These are phyloP conservation scores for Candida anglica DNA, from an alignment of 805 yeast species.

Conservation along the genomic window DNA sequence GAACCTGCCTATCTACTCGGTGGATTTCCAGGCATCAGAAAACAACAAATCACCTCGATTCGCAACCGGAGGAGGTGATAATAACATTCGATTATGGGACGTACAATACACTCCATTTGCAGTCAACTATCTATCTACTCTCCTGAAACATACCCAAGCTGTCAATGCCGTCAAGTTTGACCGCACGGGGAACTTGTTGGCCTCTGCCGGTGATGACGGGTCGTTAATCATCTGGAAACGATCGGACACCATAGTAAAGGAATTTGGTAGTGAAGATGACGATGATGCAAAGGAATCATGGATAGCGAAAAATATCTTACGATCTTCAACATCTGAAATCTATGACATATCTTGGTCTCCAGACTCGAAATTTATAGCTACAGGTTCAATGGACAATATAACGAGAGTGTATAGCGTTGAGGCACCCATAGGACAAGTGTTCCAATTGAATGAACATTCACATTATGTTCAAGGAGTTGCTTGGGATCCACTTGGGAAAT, in stretches of 20 bases:
- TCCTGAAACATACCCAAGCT: conserved; percentile 88
- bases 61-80: conserved; percentile 94
- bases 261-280: conserved; percentile 55
- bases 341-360: conserved; percentile 96
- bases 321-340: conserved; percentile 68
- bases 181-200: conserved; percentile 64
- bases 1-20: conserved; percentile 68
- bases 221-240: conserved; percentile 75
- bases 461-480: conserved; percentile 95
- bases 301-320: conserved; percentile 56
- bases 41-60: conserved; percentile 39
- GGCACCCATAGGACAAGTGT: conserved; percentile 51
- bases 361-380: conserved; percentile 65
- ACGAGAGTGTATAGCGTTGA: conserved; percentile 61
- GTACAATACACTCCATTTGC: conserved; percentile 4
- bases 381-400: conserved; percentile 89
- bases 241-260: conserved; percentile 49
- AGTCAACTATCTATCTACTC: conserved; percentile 60
- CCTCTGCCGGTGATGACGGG: conserved; percentile 96
- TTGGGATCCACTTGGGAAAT: conserved; percentile 88
- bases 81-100: conserved; percentile 67
- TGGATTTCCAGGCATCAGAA: conserved; percentile 52
- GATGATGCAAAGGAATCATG: conserved; percentile 70
- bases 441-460: conserved; percentile 65
- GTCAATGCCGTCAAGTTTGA: conserved; percentile 87